Evolutionary conservation across 768 basidiomycete genomes (phyloP).

Genomic region (Suillus sp.): DNA sequence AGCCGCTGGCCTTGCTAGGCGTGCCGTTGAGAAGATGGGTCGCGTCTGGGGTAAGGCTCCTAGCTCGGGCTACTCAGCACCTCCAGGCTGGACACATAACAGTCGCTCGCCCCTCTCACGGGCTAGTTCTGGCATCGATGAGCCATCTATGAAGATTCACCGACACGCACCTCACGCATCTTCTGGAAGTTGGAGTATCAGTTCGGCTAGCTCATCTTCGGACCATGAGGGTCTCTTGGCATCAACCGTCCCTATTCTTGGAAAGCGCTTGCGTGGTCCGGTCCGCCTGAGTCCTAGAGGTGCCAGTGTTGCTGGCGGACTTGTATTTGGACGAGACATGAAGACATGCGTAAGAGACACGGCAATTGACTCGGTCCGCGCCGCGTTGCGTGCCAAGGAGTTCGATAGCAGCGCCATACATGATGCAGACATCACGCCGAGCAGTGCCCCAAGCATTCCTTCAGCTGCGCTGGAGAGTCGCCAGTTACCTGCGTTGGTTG

Average conservation of each 20-base stretch:
- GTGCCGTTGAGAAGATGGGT: constrained; percentile 78
- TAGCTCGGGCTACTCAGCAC: constrained; percentile 48
- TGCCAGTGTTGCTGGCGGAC: constrained; percentile 42
- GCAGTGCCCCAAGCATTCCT: constrained; percentile 20
- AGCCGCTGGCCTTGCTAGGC: constrained; percentile 72
- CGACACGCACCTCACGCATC: constrained; percentile 61
- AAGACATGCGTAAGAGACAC: constrained; percentile 58
- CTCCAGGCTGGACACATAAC: constrained; percentile 43
- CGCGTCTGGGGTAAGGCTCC: constrained; percentile 55
- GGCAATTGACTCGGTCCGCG: constrained; percentile 39
- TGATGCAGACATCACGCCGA: constrained; percentile 1
- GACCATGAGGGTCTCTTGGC: constrained; percentile 45
- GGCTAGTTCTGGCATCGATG: constrained; percentile 43
- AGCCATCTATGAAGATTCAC: constrained; percentile 16
- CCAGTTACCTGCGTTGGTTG: constrained; percentile 71
- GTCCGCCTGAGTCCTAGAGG: constrained; percentile 38
- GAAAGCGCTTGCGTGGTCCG: constrained; percentile 58
- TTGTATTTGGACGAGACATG: constrained; percentile 71
- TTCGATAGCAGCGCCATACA: constrained; percentile 5
- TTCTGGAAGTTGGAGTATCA: constrained; percentile 59
- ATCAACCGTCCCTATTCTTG: constrained; percentile 52
- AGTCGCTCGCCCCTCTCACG: constrained; percentile 39
- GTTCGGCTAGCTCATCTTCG: constrained; percentile 52
- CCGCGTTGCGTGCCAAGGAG: constrained; percentile 12
- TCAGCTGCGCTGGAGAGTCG: constrained; percentile 46